A percentile compares a stretch with the other conserved stretches of the same genome.
phyloP scores from a whole-genome alignment of 805 yeast species.

The Cyberlindnera lachancei region DNA sequence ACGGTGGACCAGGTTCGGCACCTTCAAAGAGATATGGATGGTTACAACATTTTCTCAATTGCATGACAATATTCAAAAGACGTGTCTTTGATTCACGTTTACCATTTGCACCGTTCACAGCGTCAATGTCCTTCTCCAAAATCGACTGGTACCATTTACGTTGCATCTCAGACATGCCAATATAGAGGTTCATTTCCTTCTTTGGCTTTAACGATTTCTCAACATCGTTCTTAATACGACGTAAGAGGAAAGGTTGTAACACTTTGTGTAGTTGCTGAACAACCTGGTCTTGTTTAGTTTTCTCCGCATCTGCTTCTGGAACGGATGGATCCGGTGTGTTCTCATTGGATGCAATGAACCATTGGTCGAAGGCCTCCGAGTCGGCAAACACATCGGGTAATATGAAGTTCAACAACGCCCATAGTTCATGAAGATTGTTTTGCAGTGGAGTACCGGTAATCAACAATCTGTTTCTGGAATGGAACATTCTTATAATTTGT shows the following conservation, averaged over 20 bases:
- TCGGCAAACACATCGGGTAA: slow-evolving; percentile 75
- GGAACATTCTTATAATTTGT: slow-evolving; percentile 67
- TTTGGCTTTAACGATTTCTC: slow-evolving; percentile 72
- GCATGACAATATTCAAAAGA: slow-evolving; percentile 75
- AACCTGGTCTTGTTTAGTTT: slow-evolving; percentile 37
- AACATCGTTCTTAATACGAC: slow-evolving; percentile 77
- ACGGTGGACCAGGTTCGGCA: slow-evolving; percentile 88
- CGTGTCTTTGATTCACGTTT: slow-evolving; percentile 71
- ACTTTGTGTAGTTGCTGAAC: slow-evolving; percentile 71
- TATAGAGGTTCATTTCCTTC: slow-evolving; percentile 64
- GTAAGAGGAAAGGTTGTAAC: slow-evolving; percentile 62
- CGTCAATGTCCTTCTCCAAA: slow-evolving; percentile 74
- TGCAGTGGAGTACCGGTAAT: slow-evolving; percentile 83
- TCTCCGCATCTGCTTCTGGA: slow-evolving; percentile 28
- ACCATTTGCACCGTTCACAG: slow-evolving; percentile 76
- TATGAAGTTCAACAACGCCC: slow-evolving; percentile 73
- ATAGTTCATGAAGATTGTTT: slow-evolving; percentile 69
- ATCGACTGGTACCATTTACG: slow-evolving; percentile 69
- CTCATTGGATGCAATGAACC: slow-evolving; percentile 43
- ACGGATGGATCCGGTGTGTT: slow-evolving; percentile 26
- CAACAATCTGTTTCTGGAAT: slow-evolving; percentile 59
- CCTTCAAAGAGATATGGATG: slow-evolving; percentile 84
- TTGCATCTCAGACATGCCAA: slow-evolving; percentile 76
- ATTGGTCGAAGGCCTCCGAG: slow-evolving; percentile 63
- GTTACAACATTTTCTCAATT: slow-evolving; percentile 75